Evolutionary conservation across 768 basidiomycete genomes (phyloP).

Genomic region (Tylopilus felleus): DNA sequence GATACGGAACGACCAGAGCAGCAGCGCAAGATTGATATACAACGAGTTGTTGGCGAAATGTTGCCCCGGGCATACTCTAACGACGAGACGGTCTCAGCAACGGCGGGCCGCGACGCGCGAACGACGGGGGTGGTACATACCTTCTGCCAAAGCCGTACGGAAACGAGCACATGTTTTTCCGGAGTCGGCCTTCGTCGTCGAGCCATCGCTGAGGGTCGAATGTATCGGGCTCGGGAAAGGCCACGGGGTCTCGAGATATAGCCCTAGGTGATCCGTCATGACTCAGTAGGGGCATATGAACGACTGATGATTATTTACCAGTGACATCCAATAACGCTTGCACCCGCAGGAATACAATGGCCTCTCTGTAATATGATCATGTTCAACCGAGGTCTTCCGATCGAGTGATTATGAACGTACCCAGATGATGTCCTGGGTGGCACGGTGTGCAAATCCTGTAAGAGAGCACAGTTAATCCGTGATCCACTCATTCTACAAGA

Average conservation of each 20-base stretch:
- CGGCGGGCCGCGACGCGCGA: not conserved
- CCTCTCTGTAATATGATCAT: slow-evolving; percentile 10
- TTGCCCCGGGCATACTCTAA: slow-evolving; percentile 57
- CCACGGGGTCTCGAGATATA: slow-evolving; percentile 21
- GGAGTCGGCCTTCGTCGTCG: slow-evolving; percentile 35
- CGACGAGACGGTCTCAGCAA: not conserved
- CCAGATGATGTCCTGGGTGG: slow-evolving; percentile 62
- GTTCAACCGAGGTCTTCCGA: not conserved
- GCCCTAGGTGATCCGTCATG: slow-evolving; percentile 9
- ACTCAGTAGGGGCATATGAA: not conserved
- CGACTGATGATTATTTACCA: slow-evolving; percentile 7
- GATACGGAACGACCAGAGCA: slow-evolving; percentile 63
- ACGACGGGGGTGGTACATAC: slow-evolving; percentile 8
- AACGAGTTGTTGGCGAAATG: slow-evolving; percentile 49
- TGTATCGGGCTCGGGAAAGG: slow-evolving; percentile 36
- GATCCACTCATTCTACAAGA: not conserved
- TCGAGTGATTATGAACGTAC: slow-evolving; percentile 25
- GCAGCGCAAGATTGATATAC: slow-evolving; percentile 56
- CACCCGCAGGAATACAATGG: slow-evolving; percentile 22
- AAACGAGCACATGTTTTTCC: slow-evolving; percentile 42
- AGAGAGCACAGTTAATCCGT: not conserved
- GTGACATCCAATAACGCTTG: slow-evolving; percentile 19
- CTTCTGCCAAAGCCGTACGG: slow-evolving; percentile 51
- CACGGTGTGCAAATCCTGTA: slow-evolving; percentile 52
- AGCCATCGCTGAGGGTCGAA: slow-evolving; percentile 60